Base-by-base conservation (phyloP, 225 moss, liverwort and hornwort genomes). In the Takakia lepidozioides region DNA sequence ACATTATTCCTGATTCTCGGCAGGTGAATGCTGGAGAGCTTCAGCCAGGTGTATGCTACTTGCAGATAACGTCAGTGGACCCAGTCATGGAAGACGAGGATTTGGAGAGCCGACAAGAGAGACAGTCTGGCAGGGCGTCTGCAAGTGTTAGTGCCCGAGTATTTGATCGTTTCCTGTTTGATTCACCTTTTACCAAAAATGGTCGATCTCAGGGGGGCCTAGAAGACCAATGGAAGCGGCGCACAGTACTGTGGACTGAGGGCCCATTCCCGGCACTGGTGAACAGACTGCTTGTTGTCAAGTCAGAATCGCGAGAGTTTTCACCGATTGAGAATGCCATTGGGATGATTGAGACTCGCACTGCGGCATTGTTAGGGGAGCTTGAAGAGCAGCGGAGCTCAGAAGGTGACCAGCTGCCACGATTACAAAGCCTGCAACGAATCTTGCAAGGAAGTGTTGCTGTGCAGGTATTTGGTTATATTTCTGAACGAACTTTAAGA, bases 261-360 rank as follows among this genome's bases (percentile, higher is more conserved):
- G 93, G 93, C 30, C 85, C 88, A 29, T 93, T 93, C 43, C 93
- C 93, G 29, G 83, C 93, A 25, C 73, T 93, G 26, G 83, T 93
- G 25, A 93, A 84, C 54, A 83, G 93, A 52, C 78, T 93, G 19
- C 72, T 83, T 46, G 88, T 93, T 41, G 58, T 83, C 29, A 88
- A 84, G 59, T 93, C 93, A 1, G 88, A 83, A 36, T 93, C 93
- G 5, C 68, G 86, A 55, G 93, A 93, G 42, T 93, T 88, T 43
- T 88, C 93, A 51, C 93, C 93, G 25, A 88, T 93, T 62, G 93
- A 93, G 66, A 93, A 93, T 53, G 93, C 93, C 19, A 86, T 93
- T 38, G 93, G 93, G 19, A 93, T 93, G 93, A 93, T 93, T 23
- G 86, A 93, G 65, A 93, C 86, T 25, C 77, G 93, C 38, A 93